Evolutionary conservation across 495 filamentous ascomycete species (phyloP).

Genomic region (Clavariopsis aquatica): DNA sequence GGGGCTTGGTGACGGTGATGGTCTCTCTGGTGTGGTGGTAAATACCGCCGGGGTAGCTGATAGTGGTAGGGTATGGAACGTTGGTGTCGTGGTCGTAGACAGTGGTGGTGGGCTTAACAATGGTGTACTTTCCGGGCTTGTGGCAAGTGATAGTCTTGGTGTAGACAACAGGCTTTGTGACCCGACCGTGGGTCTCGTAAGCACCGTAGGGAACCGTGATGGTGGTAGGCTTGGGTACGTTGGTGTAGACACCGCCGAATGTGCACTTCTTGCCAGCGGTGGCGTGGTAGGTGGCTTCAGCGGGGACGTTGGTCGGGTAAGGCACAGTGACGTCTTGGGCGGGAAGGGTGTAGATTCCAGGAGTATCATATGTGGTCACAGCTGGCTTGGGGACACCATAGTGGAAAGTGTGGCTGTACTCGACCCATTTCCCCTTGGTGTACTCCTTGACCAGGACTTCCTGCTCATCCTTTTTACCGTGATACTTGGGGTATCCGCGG

Average conservation of each 20-base stretch:
- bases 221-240: slow-evolving; percentile 16
- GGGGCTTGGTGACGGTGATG: slow-evolving; percentile 28
- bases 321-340: slow-evolving; percentile 17
- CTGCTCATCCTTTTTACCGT: slow-evolving; percentile 14
- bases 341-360: slow-evolving; percentile 26
- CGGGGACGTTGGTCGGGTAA: slow-evolving; percentile 10
- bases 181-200: slow-evolving; percentile 12
- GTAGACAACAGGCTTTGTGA: slow-evolving; percentile 18
- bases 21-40: slow-evolving; percentile 27
- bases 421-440: slow-evolving; percentile 15
- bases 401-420: slow-evolving; percentile 11
- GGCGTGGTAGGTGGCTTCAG: slow-evolving; percentile 10
- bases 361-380: slow-evolving; percentile 12
- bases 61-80: slow-evolving; percentile 17
- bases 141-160: slow-evolving; percentile 17
- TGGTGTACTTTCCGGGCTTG: slow-evolving; percentile 14
- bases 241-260: slow-evolving; percentile 17
- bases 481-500: slow-evolving; percentile 6
- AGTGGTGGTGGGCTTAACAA: slow-evolving; percentile 28
- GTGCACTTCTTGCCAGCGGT: slow-evolving; percentile 9
- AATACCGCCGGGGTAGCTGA: slow-evolving; percentile 15
- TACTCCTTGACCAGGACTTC: slow-evolving; percentile 24
- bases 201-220: slow-evolving; percentile 20
- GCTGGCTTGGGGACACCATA: slow-evolving; percentile 20
- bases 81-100: slow-evolving; percentile 1